Evolutionary conservation across 1,139 yeast genomes (phyloP), one percentile per base, ranked within the genome.

Genomic region (Starmera stellimalicola): DNA sequence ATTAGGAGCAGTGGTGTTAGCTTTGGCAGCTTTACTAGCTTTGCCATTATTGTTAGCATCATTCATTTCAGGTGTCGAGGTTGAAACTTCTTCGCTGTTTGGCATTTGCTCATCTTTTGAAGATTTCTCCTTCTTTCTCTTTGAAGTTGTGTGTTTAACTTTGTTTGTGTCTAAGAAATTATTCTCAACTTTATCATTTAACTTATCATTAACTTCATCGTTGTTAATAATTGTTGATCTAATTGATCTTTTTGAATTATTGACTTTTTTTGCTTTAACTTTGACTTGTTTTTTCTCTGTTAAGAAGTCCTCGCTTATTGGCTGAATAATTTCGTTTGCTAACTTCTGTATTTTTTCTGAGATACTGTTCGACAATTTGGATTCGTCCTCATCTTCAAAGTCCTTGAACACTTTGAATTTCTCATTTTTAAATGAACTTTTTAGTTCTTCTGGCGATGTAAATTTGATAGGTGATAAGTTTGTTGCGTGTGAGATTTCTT

Each of bases 61-160:
- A n/a, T n/a, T n/a, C n/a, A n/a, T n/a, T 22, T 22, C 25, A 6
- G 25, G 25, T 6, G 25, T 5, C 12, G 25, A 22, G 11, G 25
- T n/a, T 4, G 25, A 5, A 6, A 22, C 6, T 22, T 22, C 25
- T 3, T 41, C 43, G 12, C 42, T 40, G 28, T 44, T 46, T 7
- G 67, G 65, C 58, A 60, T 56, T 9, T 56, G 52, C 36, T 62
- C 67, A 34, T 60, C 62, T 16, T 51, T 44, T 1, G 52, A 39
- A 30, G 54, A 51, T 34, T 51, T 58, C 7, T 44, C 44, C 15
- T 47, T 45, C 32, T 44, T 47, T 12, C 44, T 48, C 33, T 51
- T 52, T 9, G 55, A 51, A 9, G 45, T 45, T 11, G 62, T 41
- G 26, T 48, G 52, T 24, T 46, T 49, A 8, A 47, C 42, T 36